Evolutionary conservation across 768 basidiomycete genomes (phyloP).

Genomic region (Hortiboletus campestris): DNA sequence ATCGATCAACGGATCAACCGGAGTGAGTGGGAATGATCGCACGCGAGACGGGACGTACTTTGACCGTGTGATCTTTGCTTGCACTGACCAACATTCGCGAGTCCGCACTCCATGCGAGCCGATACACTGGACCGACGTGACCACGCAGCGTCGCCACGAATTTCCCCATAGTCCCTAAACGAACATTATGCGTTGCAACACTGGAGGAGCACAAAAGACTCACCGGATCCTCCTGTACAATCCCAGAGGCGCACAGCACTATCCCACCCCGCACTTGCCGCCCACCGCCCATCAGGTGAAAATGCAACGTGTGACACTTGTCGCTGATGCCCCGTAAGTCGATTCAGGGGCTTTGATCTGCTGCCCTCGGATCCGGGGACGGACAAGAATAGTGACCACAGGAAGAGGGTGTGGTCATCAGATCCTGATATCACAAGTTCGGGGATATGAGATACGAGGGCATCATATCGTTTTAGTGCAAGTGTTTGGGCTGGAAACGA

Average conservation of each 20-base stretch:
- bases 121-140: slow-evolving; percentile 92
- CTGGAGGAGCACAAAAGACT: slow-evolving; percentile 7
- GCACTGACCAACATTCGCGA: slow-evolving; percentile 89
- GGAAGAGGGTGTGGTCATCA: slow-evolving; percentile 96
- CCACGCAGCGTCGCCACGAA: slow-evolving; percentile 90
- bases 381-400: slow-evolving; percentile 83
- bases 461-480: slow-evolving; percentile 76
- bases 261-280: slow-evolving; percentile 90
- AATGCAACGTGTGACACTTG: slow-evolving; percentile 94
- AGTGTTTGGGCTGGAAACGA: slow-evolving; percentile 59
- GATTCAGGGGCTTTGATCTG: slow-evolving; percentile 66
- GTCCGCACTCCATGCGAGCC: slow-evolving; percentile 94
- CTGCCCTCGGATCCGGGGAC: slow-evolving; percentile 33
- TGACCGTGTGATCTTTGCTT: slow-evolving; percentile 93
- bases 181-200: not conserved
- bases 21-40: not conserved
- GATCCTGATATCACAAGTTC: slow-evolving; percentile 94
- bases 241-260: slow-evolving; percentile 93
- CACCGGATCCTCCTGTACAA: slow-evolving; percentile 49
- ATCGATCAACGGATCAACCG: not conserved
- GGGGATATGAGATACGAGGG: slow-evolving; percentile 56
- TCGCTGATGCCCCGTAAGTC: slow-evolving; percentile 92
- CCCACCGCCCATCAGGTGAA: slow-evolving; percentile 90
- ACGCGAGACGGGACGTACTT: slow-evolving; percentile 50
- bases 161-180: slow-evolving; percentile 62